Percentiles rank a stretch among this genome's conserved stretches.
Conservation (phyloP, 2,329 filamentous ascomycete species). For the Phyllosticta citribraziliensis region DNA sequence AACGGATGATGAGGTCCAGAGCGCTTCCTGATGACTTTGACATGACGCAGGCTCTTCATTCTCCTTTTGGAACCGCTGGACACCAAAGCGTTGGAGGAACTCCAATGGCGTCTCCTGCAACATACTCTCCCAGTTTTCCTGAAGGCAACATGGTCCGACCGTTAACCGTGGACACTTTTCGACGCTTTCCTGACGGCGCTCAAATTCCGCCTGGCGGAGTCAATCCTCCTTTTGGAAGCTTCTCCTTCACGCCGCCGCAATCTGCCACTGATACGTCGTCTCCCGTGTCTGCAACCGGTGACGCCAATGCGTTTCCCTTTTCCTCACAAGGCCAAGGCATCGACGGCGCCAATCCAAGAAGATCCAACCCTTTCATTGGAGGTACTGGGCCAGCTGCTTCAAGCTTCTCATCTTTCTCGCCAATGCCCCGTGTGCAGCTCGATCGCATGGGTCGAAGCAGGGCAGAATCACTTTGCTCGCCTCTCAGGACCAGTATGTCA, state of each 20-base stretch:
- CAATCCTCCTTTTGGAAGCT: slow-evolving; percentile 56
- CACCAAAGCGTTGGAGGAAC: slow-evolving; percentile 31
- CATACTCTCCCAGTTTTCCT: slow-evolving; percentile 30
- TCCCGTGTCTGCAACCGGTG: slow-evolving; percentile 32
- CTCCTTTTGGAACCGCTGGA: slow-evolving; percentile 38
- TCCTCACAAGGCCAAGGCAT: slow-evolving; percentile 24
- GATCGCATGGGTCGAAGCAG: slow-evolving; percentile 33
- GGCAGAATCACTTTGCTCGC: slow-evolving; percentile 35
- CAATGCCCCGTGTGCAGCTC: slow-evolving; percentile 32
- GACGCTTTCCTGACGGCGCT: slow-evolving; percentile 53
- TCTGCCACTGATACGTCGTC: slow-evolving; percentile 39
- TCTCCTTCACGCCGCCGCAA: slow-evolving; percentile 52
- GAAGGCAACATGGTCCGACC: slow-evolving; percentile 56
- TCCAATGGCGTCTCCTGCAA: slow-evolving; percentile 37
- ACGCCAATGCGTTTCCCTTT: slow-evolving; percentile 31
- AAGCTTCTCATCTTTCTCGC: slow-evolving; percentile 22
- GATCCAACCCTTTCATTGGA: slow-evolving; percentile 28
- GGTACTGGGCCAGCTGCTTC: slow-evolving; percentile 12
- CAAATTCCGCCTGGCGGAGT: slow-evolving; percentile 59
- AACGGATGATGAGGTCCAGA: slow-evolving; percentile 51
- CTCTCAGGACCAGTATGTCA: slow-evolving; percentile 37
- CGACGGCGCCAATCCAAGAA: slow-evolving; percentile 27
- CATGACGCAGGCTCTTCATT: slow-evolving; percentile 49
- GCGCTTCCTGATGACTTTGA: slow-evolving; percentile 51
- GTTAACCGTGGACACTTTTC: slow-evolving; percentile 57